phyloP scores from a whole-genome alignment of 768 basidiomycete species.

The Phaeotremella skinneri region DNA sequence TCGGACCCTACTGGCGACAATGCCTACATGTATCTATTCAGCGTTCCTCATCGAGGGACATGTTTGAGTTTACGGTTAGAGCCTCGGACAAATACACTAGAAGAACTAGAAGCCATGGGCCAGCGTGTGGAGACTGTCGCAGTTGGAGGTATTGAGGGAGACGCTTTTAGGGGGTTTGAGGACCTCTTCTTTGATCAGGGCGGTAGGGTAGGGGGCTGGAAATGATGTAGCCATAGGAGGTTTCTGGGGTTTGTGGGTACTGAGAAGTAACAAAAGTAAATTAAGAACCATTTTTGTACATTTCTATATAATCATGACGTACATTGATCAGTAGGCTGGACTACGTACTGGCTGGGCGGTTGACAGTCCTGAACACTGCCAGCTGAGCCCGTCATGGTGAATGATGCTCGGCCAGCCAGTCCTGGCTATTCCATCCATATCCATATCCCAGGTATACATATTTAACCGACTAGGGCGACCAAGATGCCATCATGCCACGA shows the following conservation, averaged over 20 bases:
- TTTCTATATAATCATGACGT: too few species aligned
- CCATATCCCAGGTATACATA: too few species aligned
- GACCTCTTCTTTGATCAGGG: slow-evolving; percentile 41
- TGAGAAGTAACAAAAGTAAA: too few species aligned
- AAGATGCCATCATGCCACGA: too few species aligned
- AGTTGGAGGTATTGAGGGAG: slow-evolving; percentile 31
- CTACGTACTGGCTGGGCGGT: too few species aligned
- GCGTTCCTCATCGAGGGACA: slow-evolving; percentile 34
- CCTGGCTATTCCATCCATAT: too few species aligned
- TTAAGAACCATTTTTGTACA: too few species aligned
- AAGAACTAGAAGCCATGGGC: neutral
- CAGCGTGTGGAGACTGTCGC: slow-evolving; percentile 13
- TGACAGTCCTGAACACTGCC: too few species aligned
- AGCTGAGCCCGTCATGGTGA: too few species aligned
- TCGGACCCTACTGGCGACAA: slow-evolving; percentile 34
- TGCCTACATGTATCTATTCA: slow-evolving; percentile 41
- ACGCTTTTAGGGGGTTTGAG: slow-evolving; percentile 41
- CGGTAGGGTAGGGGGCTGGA: slow-evolving; percentile 48
- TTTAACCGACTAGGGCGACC: too few species aligned
- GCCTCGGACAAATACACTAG: neutral
- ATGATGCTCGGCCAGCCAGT: too few species aligned
- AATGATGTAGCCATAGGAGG: neutral
- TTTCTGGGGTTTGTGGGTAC: neutral
- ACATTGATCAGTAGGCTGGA: too few species aligned
- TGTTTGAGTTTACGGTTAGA: slow-evolving; percentile 40